Conservation (phyloP, 805 yeast species). For the Vanderwaltozyma verrucispora region DNA sequence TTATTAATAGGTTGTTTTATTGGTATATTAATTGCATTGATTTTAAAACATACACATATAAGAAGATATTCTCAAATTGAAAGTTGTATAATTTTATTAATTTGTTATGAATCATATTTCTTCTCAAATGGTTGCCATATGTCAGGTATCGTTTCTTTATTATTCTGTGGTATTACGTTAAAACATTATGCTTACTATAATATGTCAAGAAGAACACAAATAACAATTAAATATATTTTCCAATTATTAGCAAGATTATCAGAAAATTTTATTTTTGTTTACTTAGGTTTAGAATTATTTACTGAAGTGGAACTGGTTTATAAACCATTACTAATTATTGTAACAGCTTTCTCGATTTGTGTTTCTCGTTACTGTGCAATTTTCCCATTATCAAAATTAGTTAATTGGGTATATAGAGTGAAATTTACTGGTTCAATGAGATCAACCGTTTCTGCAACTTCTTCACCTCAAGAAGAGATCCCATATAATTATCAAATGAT, state of each 20-base stretch:
- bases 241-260: conserved; percentile 90
- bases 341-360: conserved; percentile 84
- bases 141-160: conserved; percentile 94
- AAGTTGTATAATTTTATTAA: conserved; percentile 78
- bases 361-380: conserved; percentile 96
- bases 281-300: conserved; percentile 85
- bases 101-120: conserved; percentile 94
- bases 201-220: conserved; percentile 95
- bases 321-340: conserved; percentile 84
- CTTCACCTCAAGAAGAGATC: conserved; percentile 63
- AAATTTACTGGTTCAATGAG: conserved; percentile 41
- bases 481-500: conserved; percentile 95
- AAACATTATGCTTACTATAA: conserved; percentile 96
- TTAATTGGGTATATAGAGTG: conserved; percentile 68
- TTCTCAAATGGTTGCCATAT: conserved; percentile 98
- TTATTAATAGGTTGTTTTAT: conserved; percentile 79
- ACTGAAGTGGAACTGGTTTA: conserved; percentile 94
- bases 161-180: conserved; percentile 93
- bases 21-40: conserved; percentile 81
- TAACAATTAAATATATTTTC: conserved; percentile 90
- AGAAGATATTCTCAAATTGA: conserved; percentile 96
- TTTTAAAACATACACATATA: conserved; percentile 85
- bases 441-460: conserved; percentile 6
- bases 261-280: conserved; percentile 93
- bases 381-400: conserved; percentile 78